These are phyloP conservation scores for Cyclocybe aegerita DNA, from an alignment of 768 basidiomycete species.

Conservation along the genomic window DNA sequence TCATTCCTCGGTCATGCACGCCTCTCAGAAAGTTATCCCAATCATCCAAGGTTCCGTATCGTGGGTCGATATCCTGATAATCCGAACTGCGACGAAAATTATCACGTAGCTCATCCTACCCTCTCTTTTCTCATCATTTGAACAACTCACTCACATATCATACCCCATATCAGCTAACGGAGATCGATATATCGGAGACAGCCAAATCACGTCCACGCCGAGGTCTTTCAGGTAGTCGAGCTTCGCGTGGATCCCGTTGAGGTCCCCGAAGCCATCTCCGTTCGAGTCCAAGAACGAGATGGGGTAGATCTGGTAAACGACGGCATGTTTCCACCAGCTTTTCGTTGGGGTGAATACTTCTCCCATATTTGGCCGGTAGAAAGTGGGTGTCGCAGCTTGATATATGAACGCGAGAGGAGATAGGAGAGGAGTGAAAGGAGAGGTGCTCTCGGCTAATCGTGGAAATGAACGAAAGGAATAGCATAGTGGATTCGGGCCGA, in stretches of 20 bases:
- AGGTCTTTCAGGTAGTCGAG: constrained; percentile 69
- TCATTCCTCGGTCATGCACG: constrained; percentile 64
- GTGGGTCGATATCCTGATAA: constrained; percentile 61
- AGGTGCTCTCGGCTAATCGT: too few relatives aligned
- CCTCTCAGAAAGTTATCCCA: constrained; percentile 56
- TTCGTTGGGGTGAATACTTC: constrained; percentile 4
- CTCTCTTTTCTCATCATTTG: background rate
- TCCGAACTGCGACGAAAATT: constrained; percentile 44
- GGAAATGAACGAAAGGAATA: too few relatives aligned
- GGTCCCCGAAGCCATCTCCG: constrained; percentile 68
- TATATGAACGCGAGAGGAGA: too few relatives aligned
- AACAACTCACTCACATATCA: constrained; percentile 48
- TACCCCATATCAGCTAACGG: constrained; percentile 76
- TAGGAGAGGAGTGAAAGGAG: too few relatives aligned
- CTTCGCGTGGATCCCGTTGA: constrained; percentile 63
- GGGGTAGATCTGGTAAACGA: constrained; percentile 72
- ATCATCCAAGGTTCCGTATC: constrained; percentile 63
- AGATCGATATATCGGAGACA: constrained; percentile 68
- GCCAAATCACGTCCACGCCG: constrained; percentile 69
- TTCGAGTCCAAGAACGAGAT: constrained; percentile 72
- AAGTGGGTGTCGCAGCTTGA: background rate
- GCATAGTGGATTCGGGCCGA: too few relatives aligned
- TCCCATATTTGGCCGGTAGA: background rate
- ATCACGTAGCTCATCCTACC: background rate
- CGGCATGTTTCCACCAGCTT: constrained; percentile 58